A percentile compares a stretch with the other conserved stretches of the same genome.
Conservation (phyloP, 345 rosid genomes). For the Eucalyptus decipiens region DNA sequence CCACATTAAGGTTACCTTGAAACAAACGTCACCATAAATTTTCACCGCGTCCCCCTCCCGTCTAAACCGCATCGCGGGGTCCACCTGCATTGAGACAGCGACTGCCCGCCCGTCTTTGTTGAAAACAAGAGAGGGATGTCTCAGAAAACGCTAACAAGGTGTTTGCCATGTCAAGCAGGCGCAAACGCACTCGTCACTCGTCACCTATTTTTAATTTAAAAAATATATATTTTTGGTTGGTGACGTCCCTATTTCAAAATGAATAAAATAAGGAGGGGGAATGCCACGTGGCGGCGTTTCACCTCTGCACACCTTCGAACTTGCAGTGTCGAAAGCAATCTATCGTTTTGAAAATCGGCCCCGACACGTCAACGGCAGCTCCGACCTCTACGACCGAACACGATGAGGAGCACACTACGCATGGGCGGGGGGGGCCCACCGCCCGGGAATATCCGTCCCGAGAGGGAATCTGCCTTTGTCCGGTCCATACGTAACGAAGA, state of each 20-base stretch:
- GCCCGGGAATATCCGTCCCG: background rate
- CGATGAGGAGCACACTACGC: background rate
- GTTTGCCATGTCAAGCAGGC: background rate
- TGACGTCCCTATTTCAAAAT: accelerated
- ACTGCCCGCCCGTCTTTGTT: background rate
- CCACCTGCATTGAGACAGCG: background rate
- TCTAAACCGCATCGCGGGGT: background rate
- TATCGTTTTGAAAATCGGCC: background rate
- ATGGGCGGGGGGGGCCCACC: background rate
- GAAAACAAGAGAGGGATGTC: background rate
- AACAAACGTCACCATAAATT: too few relatives aligned
- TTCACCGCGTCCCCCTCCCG: background rate
- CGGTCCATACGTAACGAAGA: background rate
- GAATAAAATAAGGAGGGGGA: background rate
- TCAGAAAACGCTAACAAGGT: background rate
- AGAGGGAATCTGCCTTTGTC: background rate
- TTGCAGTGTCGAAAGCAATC: background rate
- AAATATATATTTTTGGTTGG: too few relatives aligned
- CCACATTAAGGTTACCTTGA: too few relatives aligned
- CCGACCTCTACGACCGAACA: background rate
- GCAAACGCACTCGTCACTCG: background rate
- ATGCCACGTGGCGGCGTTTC: background rate
- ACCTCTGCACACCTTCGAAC: background rate
- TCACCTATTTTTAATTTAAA: too few relatives aligned
- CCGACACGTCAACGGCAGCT: background rate